Percentiles rank a stretch among this genome's conserved stretches.
These are phyloP conservation scores for Phallus indusiatus DNA, from an alignment of 768 basidiomycete genomes.

Conservation along the genomic window DNA sequence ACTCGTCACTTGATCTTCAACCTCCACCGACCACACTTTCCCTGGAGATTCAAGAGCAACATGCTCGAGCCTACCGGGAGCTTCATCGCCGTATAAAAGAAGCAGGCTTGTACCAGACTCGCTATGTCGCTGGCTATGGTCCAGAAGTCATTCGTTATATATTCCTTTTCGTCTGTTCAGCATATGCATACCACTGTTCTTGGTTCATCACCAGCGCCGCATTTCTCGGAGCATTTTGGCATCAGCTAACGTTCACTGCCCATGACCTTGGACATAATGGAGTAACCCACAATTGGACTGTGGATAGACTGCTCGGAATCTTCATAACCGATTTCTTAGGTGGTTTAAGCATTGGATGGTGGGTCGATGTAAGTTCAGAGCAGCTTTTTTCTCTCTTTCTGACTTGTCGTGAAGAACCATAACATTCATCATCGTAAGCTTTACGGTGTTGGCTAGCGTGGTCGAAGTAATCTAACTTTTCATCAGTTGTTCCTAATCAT, in stretches of 20 bases:
- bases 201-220: slow-evolving; percentile 72
- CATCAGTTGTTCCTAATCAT: slow-evolving; percentile 89
- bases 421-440: slow-evolving; percentile 90
- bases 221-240: slow-evolving; percentile 85
- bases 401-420: slow-evolving; percentile 53
- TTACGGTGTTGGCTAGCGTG: not conserved
- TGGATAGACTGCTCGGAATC: slow-evolving; percentile 73
- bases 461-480: slow-evolving; percentile 6
- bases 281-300: slow-evolving; percentile 78
- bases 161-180: slow-evolving; percentile 49
- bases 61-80: slow-evolving; percentile 69
- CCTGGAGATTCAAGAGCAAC: slow-evolving; percentile 47
- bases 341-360: slow-evolving; percentile 94
- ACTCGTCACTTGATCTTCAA: slow-evolving; percentile 34
- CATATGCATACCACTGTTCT: slow-evolving; percentile 46
- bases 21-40: slow-evolving; percentile 48
- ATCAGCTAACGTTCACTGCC: slow-evolving; percentile 85
- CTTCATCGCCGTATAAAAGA: slow-evolving; percentile 66
- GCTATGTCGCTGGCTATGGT: slow-evolving; percentile 80
- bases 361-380: slow-evolving; percentile 75
- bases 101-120: slow-evolving; percentile 80
- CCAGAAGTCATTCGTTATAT: slow-evolving; percentile 77
- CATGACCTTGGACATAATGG: slow-evolving; percentile 96
- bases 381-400: not conserved
- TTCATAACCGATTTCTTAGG: slow-evolving; percentile 80